Evolutionary conservation across 345 rosid genomes (phyloP).

Genomic region (Trapa bicornis): DNA sequence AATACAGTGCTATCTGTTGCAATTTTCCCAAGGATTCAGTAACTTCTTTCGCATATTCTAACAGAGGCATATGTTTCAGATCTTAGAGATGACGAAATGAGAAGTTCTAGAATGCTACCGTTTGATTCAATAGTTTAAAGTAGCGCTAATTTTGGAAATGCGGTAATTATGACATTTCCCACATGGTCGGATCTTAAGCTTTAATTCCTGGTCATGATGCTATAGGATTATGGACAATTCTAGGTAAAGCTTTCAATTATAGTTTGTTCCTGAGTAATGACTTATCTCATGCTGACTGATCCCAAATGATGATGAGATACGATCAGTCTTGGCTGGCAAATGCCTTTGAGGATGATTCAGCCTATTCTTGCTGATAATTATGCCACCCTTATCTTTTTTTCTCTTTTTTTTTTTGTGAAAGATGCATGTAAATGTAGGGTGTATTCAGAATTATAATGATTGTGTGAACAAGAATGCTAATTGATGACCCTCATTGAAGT

Average conservation of each 20-base stretch:
- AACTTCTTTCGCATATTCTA: not conserved
- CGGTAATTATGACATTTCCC: not conserved
- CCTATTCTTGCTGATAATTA: not conserved
- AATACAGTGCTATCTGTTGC: not conserved
- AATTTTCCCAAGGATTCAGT: not conserved
- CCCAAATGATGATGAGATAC: not conserved
- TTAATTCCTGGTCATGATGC: not conserved
- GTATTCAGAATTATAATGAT: not conserved
- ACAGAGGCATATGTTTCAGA: not conserved
- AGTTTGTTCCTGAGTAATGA: not conserved
- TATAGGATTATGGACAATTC: not conserved
- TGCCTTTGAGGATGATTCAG: not conserved
- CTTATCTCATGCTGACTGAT: not conserved
- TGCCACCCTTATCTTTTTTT: not conserved
- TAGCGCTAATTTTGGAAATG: not conserved
- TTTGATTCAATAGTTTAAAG: not conserved
- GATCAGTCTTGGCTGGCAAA: not conserved
- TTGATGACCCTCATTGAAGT: not conserved
- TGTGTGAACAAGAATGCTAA: not conserved
- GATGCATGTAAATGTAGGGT: not conserved
- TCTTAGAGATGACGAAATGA: not conserved
- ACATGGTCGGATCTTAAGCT: not conserved
- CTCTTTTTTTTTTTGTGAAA: not conserved
- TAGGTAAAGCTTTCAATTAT: not conserved
- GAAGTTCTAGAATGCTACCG: not conserved